phyloP scores from a whole-genome alignment of 2,329 filamentous ascomycete species.

The Diaporthe vexans region DNA sequence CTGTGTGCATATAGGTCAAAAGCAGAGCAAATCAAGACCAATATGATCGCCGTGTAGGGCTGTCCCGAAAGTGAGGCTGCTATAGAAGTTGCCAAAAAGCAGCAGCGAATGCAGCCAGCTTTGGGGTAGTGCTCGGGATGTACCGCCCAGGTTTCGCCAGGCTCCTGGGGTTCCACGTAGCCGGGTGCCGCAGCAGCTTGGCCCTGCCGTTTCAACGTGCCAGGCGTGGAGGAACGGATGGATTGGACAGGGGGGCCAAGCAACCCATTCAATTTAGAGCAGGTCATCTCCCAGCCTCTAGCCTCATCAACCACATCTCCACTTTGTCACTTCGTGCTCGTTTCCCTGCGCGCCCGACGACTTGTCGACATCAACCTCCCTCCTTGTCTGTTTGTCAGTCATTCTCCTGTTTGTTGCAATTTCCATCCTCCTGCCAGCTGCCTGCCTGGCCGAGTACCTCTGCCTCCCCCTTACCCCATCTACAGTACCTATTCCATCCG shows the following conservation, averaged over 20 bases:
- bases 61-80: not conserved
- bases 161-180: conserved; percentile 7
- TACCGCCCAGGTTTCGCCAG: conserved; percentile 9
- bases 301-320: conserved; percentile 29
- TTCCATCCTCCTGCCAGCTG: not conserved
- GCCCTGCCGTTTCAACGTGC: conserved; percentile 19
- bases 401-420: not conserved
- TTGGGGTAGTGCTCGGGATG: conserved; percentile 20
- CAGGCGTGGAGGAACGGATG: not conserved
- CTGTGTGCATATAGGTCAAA: not conserved
- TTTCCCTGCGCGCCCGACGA: conserved; percentile 12
- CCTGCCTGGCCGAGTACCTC: not conserved
- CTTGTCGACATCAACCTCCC: conserved; percentile 17
- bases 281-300: conserved; percentile 37
- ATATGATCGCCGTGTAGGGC: not conserved
- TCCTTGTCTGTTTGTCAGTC: conserved; percentile 18
- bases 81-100: conserved; percentile 6
- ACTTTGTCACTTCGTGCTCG: conserved; percentile 22
- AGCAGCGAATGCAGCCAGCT: not conserved
- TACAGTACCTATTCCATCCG: conserved; percentile 17
- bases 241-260: conserved; percentile 19
- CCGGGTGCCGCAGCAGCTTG: conserved; percentile 12
- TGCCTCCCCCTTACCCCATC: not conserved
- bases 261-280: conserved; percentile 30
- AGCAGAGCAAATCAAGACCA: not conserved